Percentiles rank a stretch among this genome's conserved stretches.
Evolutionary conservation across 768 basidiomycete species (phyloP).

Genomic region (Sporobolomyces roseus): DNA sequence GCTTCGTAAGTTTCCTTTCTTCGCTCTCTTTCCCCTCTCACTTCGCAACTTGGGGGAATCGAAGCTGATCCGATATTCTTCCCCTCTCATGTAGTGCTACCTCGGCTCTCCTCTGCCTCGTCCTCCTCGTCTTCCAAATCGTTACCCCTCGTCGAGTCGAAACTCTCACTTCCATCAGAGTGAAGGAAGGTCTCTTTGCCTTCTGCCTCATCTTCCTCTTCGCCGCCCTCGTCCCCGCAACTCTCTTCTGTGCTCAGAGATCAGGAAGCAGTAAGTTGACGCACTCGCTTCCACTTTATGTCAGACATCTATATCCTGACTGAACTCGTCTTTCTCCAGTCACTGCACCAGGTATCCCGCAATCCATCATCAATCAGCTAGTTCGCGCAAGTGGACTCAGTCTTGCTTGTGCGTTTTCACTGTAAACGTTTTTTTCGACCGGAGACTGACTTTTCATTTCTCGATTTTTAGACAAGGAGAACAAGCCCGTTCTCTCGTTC

Average conservation of each 20-base stretch:
- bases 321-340: too few species aligned
- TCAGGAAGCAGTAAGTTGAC: constrained; percentile 4
- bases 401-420: background rate
- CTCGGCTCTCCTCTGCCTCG: constrained; percentile 23
- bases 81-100: background rate
- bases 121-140: constrained; percentile 7
- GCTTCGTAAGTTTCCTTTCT: constrained; percentile 26
- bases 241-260: constrained; percentile 16
- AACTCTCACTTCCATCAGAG: constrained; percentile 29
- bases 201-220: constrained; percentile 22
- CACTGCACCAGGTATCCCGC: constrained; percentile 19
- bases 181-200: constrained; percentile 34
- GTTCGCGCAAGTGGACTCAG: background rate
- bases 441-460: too few species aligned
- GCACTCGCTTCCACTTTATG: too few species aligned
- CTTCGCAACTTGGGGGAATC: too few species aligned
- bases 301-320: too few species aligned
- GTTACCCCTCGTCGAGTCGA: constrained; percentile 15
- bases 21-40: too few species aligned
- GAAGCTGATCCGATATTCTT: too few species aligned
- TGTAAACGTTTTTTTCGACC: background rate
- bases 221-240: constrained; percentile 30
- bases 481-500: constrained; percentile 1
- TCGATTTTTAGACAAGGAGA: constrained; percentile 8
- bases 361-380: constrained; percentile 7